Conservation (phyloP, 139 green algal genomes). For the Micromonas commoda region DNA sequence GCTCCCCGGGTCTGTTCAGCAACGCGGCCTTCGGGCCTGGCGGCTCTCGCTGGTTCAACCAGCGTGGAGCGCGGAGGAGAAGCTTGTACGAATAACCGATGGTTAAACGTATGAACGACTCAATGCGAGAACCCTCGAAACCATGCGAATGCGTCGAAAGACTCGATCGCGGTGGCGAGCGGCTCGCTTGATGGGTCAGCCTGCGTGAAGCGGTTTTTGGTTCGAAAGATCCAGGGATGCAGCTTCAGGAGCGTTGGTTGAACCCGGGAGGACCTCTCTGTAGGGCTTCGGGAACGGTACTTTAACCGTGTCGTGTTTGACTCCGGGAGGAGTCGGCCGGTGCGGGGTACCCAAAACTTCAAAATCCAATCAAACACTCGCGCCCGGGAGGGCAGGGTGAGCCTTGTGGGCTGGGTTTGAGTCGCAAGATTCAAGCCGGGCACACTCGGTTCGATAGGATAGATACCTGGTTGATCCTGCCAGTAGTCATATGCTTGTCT, state of each 20-base stretch:
- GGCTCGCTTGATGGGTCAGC: constrained; percentile 21
- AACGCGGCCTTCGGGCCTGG: constrained; percentile 19
- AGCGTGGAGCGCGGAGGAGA: constrained; percentile 12
- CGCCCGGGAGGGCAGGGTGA: constrained; percentile 18
- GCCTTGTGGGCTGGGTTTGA: neutral
- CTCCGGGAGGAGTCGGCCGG: neutral
- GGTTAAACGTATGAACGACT: constrained; percentile 22
- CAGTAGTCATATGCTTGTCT: constrained; percentile 98
- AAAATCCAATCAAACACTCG: constrained; percentile 25
- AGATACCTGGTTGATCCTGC: constrained; percentile 94
- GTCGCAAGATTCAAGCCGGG: neutral
- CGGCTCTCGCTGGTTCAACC: neutral
- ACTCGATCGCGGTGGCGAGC: constrained; percentile 16
- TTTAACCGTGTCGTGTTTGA: neutral
- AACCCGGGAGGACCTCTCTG: constrained; percentile 22
- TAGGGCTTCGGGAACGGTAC: constrained; percentile 9
- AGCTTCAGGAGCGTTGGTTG: constrained; percentile 25
- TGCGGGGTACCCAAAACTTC: neutral
- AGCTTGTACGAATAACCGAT: constrained; percentile 28
- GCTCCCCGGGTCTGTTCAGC: neutral
- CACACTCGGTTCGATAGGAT: neutral
- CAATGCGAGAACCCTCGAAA: constrained; percentile 23
- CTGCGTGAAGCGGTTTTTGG: constrained; percentile 13
- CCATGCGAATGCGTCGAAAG: constrained; percentile 9
- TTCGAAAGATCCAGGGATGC: neutral